Percentiles rank a stretch among this genome's conserved stretches.
Conservation (phyloP, 1,284 basidiomycete genomes). For the Melampsora larici-populina region DNA sequence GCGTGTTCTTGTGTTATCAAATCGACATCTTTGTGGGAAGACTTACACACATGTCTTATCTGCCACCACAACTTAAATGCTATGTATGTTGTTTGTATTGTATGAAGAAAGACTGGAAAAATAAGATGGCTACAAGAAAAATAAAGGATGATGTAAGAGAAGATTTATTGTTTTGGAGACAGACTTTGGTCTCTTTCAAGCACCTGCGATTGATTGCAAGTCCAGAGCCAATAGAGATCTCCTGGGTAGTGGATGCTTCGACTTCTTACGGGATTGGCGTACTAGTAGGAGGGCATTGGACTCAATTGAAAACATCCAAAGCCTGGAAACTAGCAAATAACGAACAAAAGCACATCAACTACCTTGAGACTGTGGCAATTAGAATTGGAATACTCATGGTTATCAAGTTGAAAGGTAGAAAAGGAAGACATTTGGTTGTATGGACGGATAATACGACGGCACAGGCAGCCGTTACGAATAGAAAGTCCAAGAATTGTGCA, state of each 20-base stretch:
- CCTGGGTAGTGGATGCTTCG: constrained; percentile 8
- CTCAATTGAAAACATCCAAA: not conserved
- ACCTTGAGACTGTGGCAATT: not conserved
- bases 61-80: constrained; percentile 1
- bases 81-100: constrained; percentile 1
- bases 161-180: not conserved
- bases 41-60: not conserved
- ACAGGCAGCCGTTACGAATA: not conserved
- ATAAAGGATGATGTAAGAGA: not conserved
- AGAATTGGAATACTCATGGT: not conserved
- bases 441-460: too few relatives aligned
- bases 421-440: not conserved
- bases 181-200: not conserved
- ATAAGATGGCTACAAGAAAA: not conserved
- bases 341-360: not conserved
- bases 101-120: not conserved
- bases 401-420: not conserved
- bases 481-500: not conserved
- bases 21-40: not conserved
- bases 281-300: not conserved
- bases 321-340: not conserved
- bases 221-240: not conserved
- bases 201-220: not conserved
- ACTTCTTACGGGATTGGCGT: constrained; percentile 12
- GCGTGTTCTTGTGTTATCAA: not conserved